Conservation (phyloP, 495 filamentous ascomycete genomes). For the Aspergillus asperescens region DNA sequence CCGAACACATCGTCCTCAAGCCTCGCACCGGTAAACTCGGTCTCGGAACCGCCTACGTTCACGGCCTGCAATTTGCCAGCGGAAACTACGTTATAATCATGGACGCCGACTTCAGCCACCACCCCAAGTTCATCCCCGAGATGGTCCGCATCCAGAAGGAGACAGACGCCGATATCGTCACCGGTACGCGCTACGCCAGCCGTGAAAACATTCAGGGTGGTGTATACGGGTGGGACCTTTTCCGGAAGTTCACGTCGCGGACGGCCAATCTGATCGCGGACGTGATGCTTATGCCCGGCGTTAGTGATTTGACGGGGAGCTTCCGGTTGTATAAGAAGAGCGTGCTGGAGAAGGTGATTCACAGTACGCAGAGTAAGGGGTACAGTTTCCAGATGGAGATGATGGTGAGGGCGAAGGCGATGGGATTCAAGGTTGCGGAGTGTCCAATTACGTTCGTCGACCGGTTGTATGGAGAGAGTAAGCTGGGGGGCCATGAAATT, state of each 20-base stretch:
- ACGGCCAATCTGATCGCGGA: conserved; percentile 94
- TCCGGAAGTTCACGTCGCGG: conserved; percentile 86
- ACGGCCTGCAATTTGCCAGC: conserved; percentile 78
- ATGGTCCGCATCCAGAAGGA: conserved; percentile 74
- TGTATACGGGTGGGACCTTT: conserved; percentile 96
- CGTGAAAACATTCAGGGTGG: conserved; percentile 60
- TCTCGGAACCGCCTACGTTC: conserved; percentile 93
- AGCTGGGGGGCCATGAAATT: conserved; percentile 92
- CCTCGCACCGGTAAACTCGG: conserved; percentile 91
- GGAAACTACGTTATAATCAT: conserved; percentile 98
- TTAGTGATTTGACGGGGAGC: conserved; percentile 90
- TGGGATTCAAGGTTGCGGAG: conserved; percentile 86
- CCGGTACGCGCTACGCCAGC: conserved; percentile 86
- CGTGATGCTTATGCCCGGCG: conserved; percentile 88
- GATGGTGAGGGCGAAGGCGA: conserved; percentile 88
- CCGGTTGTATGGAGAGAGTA: conserved; percentile 89
- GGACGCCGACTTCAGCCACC: conserved; percentile 99
- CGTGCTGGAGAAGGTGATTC: conserved; percentile 81
- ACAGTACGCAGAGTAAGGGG: conserved; percentile 84
- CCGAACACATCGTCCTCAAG: conserved; percentile 73
- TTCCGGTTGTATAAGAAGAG: conserved; percentile 91
- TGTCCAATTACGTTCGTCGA: conserved; percentile 96
- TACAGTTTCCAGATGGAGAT: conserved; percentile 99
- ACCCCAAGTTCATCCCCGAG: conserved; percentile 89
- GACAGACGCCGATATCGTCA: conserved; percentile 86